A percentile compares a stretch with the other conserved stretches of the same genome.
phyloP scores from a whole-genome alignment of 495 filamentous ascomycete genomes.

The Aspergillus sparsus region DNA sequence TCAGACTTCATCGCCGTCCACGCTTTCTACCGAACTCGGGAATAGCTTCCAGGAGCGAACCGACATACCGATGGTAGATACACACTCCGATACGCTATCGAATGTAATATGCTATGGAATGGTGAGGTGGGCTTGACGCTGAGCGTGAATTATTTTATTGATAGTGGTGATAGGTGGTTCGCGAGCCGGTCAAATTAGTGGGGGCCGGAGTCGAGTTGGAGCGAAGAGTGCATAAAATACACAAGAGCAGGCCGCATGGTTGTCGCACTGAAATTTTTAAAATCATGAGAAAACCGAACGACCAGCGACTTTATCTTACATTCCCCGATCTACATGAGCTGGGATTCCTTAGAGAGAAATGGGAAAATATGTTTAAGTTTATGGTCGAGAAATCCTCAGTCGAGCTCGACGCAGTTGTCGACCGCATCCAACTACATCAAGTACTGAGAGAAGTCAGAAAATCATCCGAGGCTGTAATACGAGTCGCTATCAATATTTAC shows the following conservation, averaged over 20 bases:
- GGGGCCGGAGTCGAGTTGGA: neutral
- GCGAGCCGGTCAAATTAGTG: neutral
- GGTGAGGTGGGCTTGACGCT: too few relatives aligned
- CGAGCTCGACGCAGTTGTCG: neutral
- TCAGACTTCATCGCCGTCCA: too few relatives aligned
- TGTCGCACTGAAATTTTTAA: neutral
- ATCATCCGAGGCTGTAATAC: neutral
- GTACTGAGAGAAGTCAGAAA: neutral
- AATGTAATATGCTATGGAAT: too few relatives aligned
- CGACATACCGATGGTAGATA: too few relatives aligned
- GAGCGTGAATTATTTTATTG: too few relatives aligned
- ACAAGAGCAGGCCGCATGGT: neutral
- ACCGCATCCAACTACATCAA: neutral
- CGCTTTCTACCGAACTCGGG: too few relatives aligned
- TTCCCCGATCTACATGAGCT: conserved; percentile 6
- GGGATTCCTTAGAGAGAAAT: neutral
- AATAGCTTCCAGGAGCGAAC: too few relatives aligned
- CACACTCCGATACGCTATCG: too few relatives aligned
- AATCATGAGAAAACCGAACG: neutral
- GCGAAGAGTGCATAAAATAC: neutral
- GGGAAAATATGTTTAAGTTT: neutral
- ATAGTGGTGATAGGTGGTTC: neutral
- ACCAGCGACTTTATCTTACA: conserved; percentile 1
- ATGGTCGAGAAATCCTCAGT: neutral
- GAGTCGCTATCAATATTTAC: conserved; percentile 12